Evolutionary conservation across 164 flowering plant genomes (phyloP), one percentile per base, ranked within the genome.

Genomic region (Amborella trichopoda): DNA sequence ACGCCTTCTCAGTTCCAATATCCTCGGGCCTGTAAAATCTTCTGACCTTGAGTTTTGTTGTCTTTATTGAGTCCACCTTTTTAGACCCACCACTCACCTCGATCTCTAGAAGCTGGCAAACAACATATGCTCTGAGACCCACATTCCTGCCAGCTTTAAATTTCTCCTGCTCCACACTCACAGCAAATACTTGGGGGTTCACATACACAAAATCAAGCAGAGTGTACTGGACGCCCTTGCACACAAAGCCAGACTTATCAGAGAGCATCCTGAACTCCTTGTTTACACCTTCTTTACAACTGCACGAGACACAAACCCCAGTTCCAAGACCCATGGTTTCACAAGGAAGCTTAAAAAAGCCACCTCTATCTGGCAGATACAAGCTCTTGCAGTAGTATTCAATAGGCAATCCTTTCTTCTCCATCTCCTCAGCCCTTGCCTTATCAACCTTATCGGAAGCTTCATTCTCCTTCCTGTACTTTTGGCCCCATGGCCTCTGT

Each of bases 11-110:
- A 16, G 66, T 34, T 42, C 96, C 88, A 37, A 83, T 57, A 27
- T 91, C 99, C 55, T 91, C 96, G 17, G 99, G 96, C 47, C 96
- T 72, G 66, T 70, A 91, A 67, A 82, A 91, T 65, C 94, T 77
- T 50, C 84, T 60, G 28, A 84, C 76, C 57, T 74, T 76, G 30
- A 82, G 70, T 50, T 61, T 14, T 1, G 74, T 66, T 23, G 71
- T 69, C 45, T 32, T 49, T n/a, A n/a, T n/a, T 4, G 55, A 36
- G 12, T 52, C 59, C 59, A 67, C 62, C 44, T 68, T 23, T 52
- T 62, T 69, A 16, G 74, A 23, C 13, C 52, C 56, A 33, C 74
- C 63, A 2, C 73, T 60, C 1, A 40, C 45, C 22, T 46, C 51
- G 48, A 88, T 65, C 43, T 74, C 88, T 47, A 88, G 50, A 55